These are phyloP conservation scores for Diaporthe helianthi DNA, from an alignment of 2,329 filamentous ascomycete species.

Conservation along the genomic window DNA sequence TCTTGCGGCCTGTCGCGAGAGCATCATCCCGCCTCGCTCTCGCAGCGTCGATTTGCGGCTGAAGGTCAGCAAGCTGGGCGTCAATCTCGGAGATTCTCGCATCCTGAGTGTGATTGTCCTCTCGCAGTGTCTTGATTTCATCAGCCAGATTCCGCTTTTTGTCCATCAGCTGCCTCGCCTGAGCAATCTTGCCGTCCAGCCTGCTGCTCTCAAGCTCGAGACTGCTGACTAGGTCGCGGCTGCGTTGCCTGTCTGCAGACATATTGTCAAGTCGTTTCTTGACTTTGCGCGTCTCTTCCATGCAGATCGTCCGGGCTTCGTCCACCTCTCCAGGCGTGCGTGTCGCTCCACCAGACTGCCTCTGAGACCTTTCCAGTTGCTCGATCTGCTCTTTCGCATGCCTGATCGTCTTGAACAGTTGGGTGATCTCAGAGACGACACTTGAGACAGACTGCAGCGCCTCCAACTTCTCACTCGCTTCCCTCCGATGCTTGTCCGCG, in stretches of 20 bases:
- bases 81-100: conserved; percentile 75
- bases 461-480: conserved; percentile 62
- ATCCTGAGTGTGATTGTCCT: conserved; percentile 71
- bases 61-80: conserved; percentile 74
- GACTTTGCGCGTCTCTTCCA: conserved; percentile 70
- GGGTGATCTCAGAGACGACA: conserved; percentile 77
- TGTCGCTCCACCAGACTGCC: conserved; percentile 66
- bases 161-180: conserved; percentile 76
- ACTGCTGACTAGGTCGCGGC: conserved; percentile 69
- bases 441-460: conserved; percentile 75
- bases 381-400: conserved; percentile 77
- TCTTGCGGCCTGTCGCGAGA: conserved; percentile 71
- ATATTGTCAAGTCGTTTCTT: conserved; percentile 72
- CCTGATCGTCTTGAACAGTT: conserved; percentile 73
- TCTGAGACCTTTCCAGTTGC: conserved; percentile 77
- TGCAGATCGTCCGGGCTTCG: conserved; percentile 71
- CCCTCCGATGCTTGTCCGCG: conserved; percentile 70
- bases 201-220: conserved; percentile 82
- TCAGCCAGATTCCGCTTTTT: conserved; percentile 75
- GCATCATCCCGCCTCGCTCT: conserved; percentile 80
- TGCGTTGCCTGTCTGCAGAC: conserved; percentile 73
- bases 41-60: conserved; percentile 77
- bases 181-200: conserved; percentile 73
- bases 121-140: conserved; percentile 77
- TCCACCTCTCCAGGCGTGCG: conserved; percentile 86